These are phyloP conservation scores for Tricholoma terreum DNA, from an alignment of 768 basidiomycete genomes.

Conservation along the genomic window DNA sequence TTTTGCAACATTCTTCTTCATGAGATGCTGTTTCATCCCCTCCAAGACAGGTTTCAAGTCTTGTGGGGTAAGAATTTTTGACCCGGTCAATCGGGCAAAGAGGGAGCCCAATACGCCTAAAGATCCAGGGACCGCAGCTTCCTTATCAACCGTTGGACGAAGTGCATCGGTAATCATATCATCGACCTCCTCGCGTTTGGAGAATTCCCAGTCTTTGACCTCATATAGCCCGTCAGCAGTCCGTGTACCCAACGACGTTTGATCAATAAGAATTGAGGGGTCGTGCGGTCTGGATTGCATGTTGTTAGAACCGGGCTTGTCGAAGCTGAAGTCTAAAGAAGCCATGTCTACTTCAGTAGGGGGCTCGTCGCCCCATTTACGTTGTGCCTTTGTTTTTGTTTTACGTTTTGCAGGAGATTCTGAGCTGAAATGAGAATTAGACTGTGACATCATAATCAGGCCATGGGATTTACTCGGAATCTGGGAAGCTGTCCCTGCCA, in stretches of 20 bases:
- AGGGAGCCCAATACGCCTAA: conserved; percentile 70
- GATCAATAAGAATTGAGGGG: conserved; percentile 62
- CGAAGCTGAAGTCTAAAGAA: conserved; percentile 81
- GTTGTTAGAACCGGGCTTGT: conserved; percentile 42
- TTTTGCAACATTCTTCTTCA: conserved; percentile 98
- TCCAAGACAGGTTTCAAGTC: conserved; percentile 87
- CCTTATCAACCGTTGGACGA: conserved; percentile 36
- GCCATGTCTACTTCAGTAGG: conserved; percentile 90
- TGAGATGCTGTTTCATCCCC: conserved; percentile 96
- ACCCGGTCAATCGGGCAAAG: conserved; percentile 83
- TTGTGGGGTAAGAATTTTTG: conserved; percentile 74
- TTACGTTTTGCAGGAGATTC: conserved; percentile 62
- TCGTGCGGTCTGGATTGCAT: conserved; percentile 40
- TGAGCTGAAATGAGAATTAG: conserved; percentile 39
- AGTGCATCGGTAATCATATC: conserved; percentile 62
- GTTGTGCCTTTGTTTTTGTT: conserved; percentile 58
- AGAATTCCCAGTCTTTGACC: conserved; percentile 80
- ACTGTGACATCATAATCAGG: neutral
- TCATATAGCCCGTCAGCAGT: conserved; percentile 66
- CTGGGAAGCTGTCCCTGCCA: conserved; percentile 58
- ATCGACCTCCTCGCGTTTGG: conserved; percentile 39
- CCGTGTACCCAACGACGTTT: conserved; percentile 72
- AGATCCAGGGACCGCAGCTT: conserved; percentile 39
- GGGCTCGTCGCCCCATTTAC: conserved; percentile 89
- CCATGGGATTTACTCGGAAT: conserved; percentile 63